Evolutionary conservation across 208 protist genomes (phyloP).

Genomic region (Plasmodiophora brassicae): DNA sequence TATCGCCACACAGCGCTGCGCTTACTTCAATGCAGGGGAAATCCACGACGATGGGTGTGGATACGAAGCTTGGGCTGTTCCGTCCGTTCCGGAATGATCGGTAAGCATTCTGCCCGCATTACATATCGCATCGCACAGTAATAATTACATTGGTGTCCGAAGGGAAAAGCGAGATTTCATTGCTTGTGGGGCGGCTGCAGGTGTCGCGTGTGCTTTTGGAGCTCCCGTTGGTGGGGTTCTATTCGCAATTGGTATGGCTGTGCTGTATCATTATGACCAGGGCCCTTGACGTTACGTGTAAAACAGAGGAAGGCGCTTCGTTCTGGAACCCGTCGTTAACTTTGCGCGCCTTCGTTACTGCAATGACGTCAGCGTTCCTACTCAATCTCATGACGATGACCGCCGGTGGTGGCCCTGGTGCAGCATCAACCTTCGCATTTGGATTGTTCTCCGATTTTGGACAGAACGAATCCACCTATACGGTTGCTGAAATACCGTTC

Average conservation of each 20-base stretch:
- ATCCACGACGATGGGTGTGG: constrained; percentile 1
- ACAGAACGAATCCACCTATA: neutral
- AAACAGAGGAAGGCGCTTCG: neutral
- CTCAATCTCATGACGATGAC: neutral
- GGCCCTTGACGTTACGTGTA: neutral
- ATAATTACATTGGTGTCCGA: too few species aligned
- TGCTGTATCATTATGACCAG: neutral
- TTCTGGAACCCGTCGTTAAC: neutral
- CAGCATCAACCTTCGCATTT: neutral
- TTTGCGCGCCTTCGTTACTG: neutral
- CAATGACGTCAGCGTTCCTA: neutral
- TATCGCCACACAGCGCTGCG: neutral
- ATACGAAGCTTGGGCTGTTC: constrained; percentile 15
- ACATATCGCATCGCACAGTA: too few species aligned
- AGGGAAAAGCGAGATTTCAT: constrained; percentile 23
- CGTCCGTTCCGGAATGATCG: neutral
- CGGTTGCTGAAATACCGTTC: neutral
- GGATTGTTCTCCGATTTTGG: neutral
- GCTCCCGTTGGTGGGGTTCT: neutral
- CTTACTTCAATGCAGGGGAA: neutral
- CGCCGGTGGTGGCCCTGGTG: neutral
- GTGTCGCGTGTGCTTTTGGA: constrained; percentile 6
- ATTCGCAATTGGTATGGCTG: neutral
- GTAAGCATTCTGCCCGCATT: neutral
- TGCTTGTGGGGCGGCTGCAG: neutral